Base-by-base conservation (phyloP, 768 basidiomycete genomes). In the Tricholoma bakamatsutake region DNA sequence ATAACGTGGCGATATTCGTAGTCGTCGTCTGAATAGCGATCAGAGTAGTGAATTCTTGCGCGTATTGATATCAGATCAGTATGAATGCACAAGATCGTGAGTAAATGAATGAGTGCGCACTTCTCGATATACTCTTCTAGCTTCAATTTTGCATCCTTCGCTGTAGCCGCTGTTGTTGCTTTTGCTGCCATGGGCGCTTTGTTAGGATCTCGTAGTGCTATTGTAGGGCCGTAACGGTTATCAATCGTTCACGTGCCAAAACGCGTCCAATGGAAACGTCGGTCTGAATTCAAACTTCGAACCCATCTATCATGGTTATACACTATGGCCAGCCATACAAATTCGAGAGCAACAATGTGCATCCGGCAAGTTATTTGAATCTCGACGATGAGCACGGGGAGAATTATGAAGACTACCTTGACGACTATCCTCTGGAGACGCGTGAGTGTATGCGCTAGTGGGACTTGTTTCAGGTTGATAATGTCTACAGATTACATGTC, bases 1-100 rank as follows among this genome's bases (percentile, higher is more conserved):
- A 97, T 97, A 61, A 99, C 96, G 71, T 98, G 96, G 55, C 93
- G 89, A 69, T 98, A 98, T 77, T 98, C 95, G 71, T 81, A 97
- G 60, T 81, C 73, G 70, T 96, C 92, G 71, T 98, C 95, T 7
- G 90, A 82, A 70, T 98, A 94, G 59, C 90, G 85, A 71, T 93
- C 90, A 57, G 91, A 93, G 67, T 93, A 93, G 66, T 91, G 87
- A 63, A 93, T 93, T 69, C 90, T 93, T 56, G 39, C 61, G 54
- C 49, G 55, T 28, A 43, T 24, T 24, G 21, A 24, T 34, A 53
- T 48, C 46, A 50, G 55, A 59, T 61, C 43, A n/a, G n/a, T n/a
- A 58, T 55, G 55, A 57, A 60, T 54, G 56, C 55, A 54, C 40
- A 49, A 21, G 43, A 50, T 47, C 15, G 45, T 47, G 11, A 57